Evolutionary conservation across 2,329 filamentous ascomycete species (phyloP).

Genomic region (Xylogone sp.): DNA sequence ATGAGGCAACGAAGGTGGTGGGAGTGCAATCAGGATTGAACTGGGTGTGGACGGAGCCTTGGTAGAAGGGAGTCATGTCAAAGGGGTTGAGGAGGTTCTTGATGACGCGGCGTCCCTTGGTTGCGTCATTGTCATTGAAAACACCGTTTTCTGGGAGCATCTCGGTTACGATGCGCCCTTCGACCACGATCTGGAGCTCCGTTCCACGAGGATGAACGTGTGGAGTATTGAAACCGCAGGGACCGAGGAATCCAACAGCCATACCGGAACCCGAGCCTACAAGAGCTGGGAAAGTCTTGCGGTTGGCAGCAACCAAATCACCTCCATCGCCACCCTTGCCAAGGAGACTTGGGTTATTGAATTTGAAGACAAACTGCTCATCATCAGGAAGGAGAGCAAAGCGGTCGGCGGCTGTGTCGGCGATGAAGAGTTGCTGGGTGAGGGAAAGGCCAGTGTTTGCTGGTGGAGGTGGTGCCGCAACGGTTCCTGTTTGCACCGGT

Average conservation of each 20-base stretch:
- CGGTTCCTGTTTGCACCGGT: too few species aligned
- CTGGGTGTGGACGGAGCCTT: conserved; percentile 50
- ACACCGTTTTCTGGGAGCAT: conserved; percentile 50
- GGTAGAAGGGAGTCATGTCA: conserved; percentile 50
- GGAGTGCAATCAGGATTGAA: conserved; percentile 51
- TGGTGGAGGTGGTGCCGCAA: conserved; percentile 3
- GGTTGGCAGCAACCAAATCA: conserved; percentile 46
- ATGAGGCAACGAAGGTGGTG: conserved; percentile 46
- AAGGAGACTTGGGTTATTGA: conserved; percentile 27
- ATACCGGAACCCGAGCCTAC: conserved; percentile 45
- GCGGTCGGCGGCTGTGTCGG: conserved; percentile 36
- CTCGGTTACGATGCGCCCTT: conserved; percentile 44
- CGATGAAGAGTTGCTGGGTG: conserved; percentile 14
- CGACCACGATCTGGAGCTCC: conserved; percentile 47
- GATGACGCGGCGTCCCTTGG: conserved; percentile 34
- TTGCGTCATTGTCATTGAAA: conserved; percentile 25
- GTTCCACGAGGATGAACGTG: conserved; percentile 50
- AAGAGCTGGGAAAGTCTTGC: conserved; percentile 52
- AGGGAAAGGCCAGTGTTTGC: conserved; percentile 2
- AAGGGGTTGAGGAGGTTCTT: conserved; percentile 36
- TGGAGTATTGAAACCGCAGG: conserved; percentile 53
- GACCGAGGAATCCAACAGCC: conserved; percentile 45
- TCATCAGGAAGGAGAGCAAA: conserved; percentile 38
- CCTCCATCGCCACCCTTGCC: conserved; percentile 37
- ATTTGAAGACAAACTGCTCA: conserved; percentile 45